Percentiles rank a stretch among this genome's conserved stretches.
Conservation (phyloP, 805 yeast species). For the Ogataea thermomethanolica region DNA sequence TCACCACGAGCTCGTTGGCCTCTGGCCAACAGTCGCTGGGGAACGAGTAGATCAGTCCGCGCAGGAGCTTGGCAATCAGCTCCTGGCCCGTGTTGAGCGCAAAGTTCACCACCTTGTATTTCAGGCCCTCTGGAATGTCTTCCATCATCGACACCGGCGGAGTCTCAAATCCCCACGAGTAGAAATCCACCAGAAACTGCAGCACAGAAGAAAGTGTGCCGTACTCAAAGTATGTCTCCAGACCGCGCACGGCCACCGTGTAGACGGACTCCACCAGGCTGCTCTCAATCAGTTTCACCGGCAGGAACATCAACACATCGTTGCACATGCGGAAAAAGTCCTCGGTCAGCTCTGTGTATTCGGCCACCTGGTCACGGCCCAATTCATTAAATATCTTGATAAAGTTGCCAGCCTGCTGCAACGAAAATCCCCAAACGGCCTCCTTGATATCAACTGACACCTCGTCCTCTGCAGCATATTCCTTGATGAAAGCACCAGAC, state of each 20-base stretch:
- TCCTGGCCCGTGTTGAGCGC: constrained; percentile 54
- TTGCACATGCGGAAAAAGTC: constrained; percentile 80
- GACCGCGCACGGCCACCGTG: constrained; percentile 55
- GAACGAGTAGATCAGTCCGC: constrained; percentile 69
- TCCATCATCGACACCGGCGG: constrained; percentile 74
- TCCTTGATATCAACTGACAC: constrained; percentile 42
- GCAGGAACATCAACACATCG: constrained; percentile 75
- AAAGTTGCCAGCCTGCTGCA: constrained; percentile 61
- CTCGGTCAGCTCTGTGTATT: constrained; percentile 69
- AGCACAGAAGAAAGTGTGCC: constrained; percentile 69
- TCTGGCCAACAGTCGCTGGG: constrained; percentile 68
- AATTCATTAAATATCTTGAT: constrained; percentile 39
- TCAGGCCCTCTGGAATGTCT: constrained; percentile 51
- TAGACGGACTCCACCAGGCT: constrained; percentile 49
- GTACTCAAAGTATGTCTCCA: constrained; percentile 53
- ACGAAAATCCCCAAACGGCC: constrained; percentile 71
- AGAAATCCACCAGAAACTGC: constrained; percentile 75
- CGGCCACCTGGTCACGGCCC: constrained; percentile 23
- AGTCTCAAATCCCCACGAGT: constrained; percentile 77
- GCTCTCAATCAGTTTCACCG: constrained; percentile 46
- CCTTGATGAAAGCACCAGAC: constrained; percentile 75
- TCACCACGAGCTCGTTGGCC: constrained; percentile 69
- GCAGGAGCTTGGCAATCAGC: constrained; percentile 50
- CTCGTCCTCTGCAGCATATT: constrained; percentile 55
- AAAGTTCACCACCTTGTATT: constrained; percentile 44